phyloP scores from a whole-genome alignment of 306 rosid species.

The Lathyrus aphaca region DNA sequence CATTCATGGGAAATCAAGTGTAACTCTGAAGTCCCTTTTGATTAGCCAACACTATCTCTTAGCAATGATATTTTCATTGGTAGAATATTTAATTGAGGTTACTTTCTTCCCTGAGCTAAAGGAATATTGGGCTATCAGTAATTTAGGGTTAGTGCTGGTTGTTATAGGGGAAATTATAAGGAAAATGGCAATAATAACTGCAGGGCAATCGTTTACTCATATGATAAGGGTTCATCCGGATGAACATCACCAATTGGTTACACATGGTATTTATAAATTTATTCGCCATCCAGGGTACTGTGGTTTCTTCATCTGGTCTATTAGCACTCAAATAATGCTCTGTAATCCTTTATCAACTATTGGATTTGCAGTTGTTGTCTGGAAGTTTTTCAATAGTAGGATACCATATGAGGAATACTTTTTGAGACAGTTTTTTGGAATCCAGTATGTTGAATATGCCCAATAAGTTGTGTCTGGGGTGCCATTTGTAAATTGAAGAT shows the following conservation, averaged over 20 bases:
- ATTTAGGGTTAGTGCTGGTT: constrained; percentile 66
- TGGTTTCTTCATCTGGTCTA: constrained; percentile 86
- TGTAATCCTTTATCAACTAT: constrained; percentile 81
- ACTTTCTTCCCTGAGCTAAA: constrained; percentile 63
- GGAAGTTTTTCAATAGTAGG: constrained; percentile 57
- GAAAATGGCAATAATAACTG: constrained; percentile 74
- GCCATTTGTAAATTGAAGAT: constrained; percentile 67
- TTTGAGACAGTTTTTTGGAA: constrained; percentile 77
- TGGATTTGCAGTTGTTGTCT: constrained; percentile 69
- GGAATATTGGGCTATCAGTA: constrained; percentile 72
- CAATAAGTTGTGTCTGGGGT: constrained; percentile 69
- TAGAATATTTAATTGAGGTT: constrained; percentile 71
- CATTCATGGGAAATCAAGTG: constrained; percentile 71
- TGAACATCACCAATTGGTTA: constrained; percentile 64
- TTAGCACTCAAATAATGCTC: constrained; percentile 92
- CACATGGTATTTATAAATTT: constrained; percentile 70
- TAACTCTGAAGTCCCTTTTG: constrained; percentile 70
- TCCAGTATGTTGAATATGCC: constrained; percentile 64
- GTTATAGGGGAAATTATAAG: constrained; percentile 73
- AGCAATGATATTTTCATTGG: constrained; percentile 70
- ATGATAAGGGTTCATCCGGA: constrained; percentile 57
- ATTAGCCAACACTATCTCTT: constrained; percentile 66
- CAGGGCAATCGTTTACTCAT: constrained; percentile 81
- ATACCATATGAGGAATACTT: constrained; percentile 82
- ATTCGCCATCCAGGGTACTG: constrained; percentile 87